Evolutionary conservation across 202 grass and related monocot species (phyloP), one percentile per base, ranked within the genome.

Genomic region (Bolboschoenoplectus hybrid): DNA sequence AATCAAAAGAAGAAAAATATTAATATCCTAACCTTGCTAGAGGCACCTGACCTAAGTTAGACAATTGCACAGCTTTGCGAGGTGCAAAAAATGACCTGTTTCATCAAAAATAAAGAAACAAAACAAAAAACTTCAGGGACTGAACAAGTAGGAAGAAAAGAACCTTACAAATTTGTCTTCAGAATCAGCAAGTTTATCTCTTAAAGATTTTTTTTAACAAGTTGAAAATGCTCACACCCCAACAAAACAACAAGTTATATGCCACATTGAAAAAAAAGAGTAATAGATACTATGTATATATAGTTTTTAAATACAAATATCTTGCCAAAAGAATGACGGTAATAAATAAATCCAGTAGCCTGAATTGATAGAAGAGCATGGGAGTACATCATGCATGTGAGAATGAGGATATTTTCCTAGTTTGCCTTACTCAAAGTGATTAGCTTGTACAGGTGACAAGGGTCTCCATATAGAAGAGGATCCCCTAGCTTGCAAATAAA

Each of bases 401-500:
- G 51, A 53, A 43, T 70, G 41, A 51, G 41, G 44, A 82, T 9
- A 82, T 32, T 50, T 81, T 51, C 80, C 43, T 67, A 82, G 75
- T 43, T 60, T 43, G 51, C 35, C 93, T 92, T 92, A 98, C 96
- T 90, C 88, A 90, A 94, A 98, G 89, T 94, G 40, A 86, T 86
- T 73, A 82, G 89, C 86, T 72, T 91, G 67, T 74, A 58, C 64
- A 20, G 91, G 85, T 76, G 88, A 74, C 80, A 96, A 89, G 12
- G 74, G 81, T 82, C 89, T 96, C 96, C 93, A 98, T 4, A 26
- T 46, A 46, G 89, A 91, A 91, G 91, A 96, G 82, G 90, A 90
- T 80, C 96, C 96, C 88, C 91, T 88, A 76, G 85, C 90, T 89
- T 92, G 90, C 85, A 98, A 89, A 89, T 95, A 84, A 67, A 94